Base-by-base conservation (phyloP, 2,329 filamentous ascomycete species). In the Ilyonectria sp. region DNA sequence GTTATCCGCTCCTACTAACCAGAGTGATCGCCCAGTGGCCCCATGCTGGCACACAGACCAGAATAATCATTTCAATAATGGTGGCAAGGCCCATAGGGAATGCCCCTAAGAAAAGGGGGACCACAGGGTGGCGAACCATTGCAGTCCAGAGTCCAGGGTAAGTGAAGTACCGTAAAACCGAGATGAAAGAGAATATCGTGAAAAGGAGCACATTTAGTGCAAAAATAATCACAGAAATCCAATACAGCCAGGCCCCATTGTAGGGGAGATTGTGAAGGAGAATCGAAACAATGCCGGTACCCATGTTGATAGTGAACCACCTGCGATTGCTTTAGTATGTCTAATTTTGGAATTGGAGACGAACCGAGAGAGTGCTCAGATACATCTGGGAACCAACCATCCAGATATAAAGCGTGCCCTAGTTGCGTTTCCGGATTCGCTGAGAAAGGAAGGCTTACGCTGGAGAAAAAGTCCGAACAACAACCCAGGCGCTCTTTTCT, bases 41-140 rank as follows among this genome's bases (percentile, higher is more conserved):
- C 89, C 88, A 91, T 9, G 86, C 85, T 0, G 87, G 73, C 2
- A 75, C 84, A 69, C 89, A 91, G 5, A 90, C 82, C 37, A 86
- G 83, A 7, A 87, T 83, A 69, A 87, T 85, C 83, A 89, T 87
- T 57, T 89, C 87, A 58, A 92, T 83, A 6, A 92, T 86, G 0
- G 89, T 91, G 1, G 88, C 86, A 33, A 92, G 83, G 0, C 86
- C 89, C 86, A 92, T 91, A 0, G 90, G 89, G 29, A 91, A 84
- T 0, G 88, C 89, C 1, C 86, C 90, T 15, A 92, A 77, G 72
- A 92, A 92, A 44, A 92, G 83, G 2, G 86, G 89, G 73, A 92
- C 88, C 0, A 85, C 84, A 1, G 89, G 89, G 73, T 92, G 87
- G 1, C 80, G 80, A 67, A 92, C 85, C 86, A 92, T 91, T 2